These are phyloP conservation scores for Akanthomyces muscarius DNA, from an alignment of 2,329 filamentous ascomycete species.

Conservation along the genomic window DNA sequence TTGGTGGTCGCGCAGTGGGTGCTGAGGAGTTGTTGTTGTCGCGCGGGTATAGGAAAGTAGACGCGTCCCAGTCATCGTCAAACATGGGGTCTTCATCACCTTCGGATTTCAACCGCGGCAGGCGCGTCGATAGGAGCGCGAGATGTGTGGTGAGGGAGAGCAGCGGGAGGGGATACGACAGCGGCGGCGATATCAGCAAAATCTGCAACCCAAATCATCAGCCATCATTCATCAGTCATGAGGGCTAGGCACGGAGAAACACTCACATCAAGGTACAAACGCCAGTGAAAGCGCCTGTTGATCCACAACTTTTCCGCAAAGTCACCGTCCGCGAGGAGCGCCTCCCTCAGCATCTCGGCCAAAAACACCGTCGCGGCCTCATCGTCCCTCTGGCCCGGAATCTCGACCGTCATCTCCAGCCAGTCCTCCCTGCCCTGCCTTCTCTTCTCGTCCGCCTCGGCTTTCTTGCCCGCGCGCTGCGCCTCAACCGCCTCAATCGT, in stretches of 20 bases:
- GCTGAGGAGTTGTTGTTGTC: conserved; percentile 24
- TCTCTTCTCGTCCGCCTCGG: conserved; percentile 34
- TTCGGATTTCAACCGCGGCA: conserved; percentile 82
- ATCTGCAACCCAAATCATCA: conserved; percentile 52
- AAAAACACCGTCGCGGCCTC: conserved; percentile 86
- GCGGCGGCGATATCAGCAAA: conserved; percentile 83
- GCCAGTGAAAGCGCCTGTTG: conserved; percentile 92
- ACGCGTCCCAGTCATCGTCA: conserved; percentile 93
- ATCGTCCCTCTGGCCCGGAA: conserved; percentile 86
- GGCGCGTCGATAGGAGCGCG: conserved; percentile 79
- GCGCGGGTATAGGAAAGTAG: conserved; percentile 70
- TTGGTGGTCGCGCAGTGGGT: conserved; percentile 59
- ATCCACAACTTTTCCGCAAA: conserved; percentile 74
- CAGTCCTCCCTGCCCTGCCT: conserved; percentile 58
- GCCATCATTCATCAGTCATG: background rate
- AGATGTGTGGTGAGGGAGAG: conserved; percentile 92
- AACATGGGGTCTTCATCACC: conserved; percentile 95
- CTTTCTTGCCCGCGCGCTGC: conserved; percentile 37
- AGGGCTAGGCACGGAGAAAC: background rate
- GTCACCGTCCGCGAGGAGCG: conserved; percentile 68
- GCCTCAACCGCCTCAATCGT: conserved; percentile 29
- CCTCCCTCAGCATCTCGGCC: conserved; percentile 83
- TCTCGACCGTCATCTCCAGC: conserved; percentile 88
- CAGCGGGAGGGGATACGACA: conserved; percentile 89
- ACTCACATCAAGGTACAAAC: conserved; percentile 87